Evolutionary conservation across 129 eudicot genomes (phyloP).

Genomic region (Flaveria trinervia): DNA sequence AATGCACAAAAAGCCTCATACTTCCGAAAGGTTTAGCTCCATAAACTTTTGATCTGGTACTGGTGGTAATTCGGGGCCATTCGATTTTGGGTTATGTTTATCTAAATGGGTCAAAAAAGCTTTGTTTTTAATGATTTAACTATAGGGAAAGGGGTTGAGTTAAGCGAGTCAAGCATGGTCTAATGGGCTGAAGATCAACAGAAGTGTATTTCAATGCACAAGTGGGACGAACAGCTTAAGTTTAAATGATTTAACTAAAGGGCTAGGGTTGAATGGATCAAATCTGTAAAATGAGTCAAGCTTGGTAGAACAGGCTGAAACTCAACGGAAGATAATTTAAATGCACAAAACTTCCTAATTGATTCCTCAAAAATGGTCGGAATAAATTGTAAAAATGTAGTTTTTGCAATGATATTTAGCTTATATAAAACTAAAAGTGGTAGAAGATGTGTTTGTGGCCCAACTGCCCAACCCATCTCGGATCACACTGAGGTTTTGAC

Average conservation of each 20-base stretch:
- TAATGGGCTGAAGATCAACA: neutral
- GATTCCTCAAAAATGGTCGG: neutral
- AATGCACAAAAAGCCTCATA: slow-evolving; percentile 45
- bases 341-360: neutral
- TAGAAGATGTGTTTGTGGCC: neutral
- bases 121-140: neutral
- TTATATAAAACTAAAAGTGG: neutral
- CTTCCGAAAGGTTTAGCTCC: slow-evolving; percentile 63
- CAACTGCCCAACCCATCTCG: neutral
- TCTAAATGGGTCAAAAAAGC: neutral
- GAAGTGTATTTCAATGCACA: neutral
- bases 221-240: neutral
- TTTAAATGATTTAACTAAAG: neutral
- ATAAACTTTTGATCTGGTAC: neutral
- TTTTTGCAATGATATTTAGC: neutral
- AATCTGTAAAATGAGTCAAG: neutral
- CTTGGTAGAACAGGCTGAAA: neutral
- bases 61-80: neutral
- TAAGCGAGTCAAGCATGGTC: neutral
- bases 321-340: neutral
- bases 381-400: neutral
- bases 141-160: neutral
- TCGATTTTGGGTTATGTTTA: slow-evolving; percentile 2
- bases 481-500: neutral
- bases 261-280: neutral